Base-by-base conservation (phyloP, 345 rosid genomes). In the Pugionium cornutum region DNA sequence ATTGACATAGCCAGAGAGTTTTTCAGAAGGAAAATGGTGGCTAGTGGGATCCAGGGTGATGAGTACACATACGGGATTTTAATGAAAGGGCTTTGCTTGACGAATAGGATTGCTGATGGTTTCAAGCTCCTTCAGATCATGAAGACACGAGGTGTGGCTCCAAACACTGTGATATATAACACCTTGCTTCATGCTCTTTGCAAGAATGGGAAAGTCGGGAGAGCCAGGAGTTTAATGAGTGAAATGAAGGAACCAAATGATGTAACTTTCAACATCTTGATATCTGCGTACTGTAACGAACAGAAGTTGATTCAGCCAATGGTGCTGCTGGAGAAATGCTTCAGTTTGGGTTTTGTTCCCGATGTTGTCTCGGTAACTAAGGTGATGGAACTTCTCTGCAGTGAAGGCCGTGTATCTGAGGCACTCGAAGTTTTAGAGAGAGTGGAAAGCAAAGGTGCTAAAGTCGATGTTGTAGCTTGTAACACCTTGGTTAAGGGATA, bases 11-110 rank as follows among this genome's bases (percentile, higher is more conserved):
- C 97, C 10, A 85, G 89, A 71, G 72, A 51, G 75, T 92, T 89
- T 62, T 89, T 83, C 55, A 84, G 86, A 77, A 76, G 76, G 61
- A 82, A 83, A 77, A 92, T 88, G 98, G 83, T 88, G 89, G 74
- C 74, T 25, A 65, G 56, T 68, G 87, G 91, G 11, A 70, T 89
- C 27, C 69, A 75, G 4, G 91, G 95, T 66, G 98, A 92, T 77
- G 85, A 80, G 51, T 92, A 86, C 62, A 92, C 98, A 5, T 88
- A 75, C 6, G 97, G 89, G 51, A 92, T 92, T 62, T 74, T 92
- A 50, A 86, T 89, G 96, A 89, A 89, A 70, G 98, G 98, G 29
- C 89, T 89, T 77, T 89, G 96, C 76, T 79, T 79, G 53, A 92
- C 98, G 36, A 89, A 89, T 70, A 84, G 89, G 77, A 88, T 87